These are phyloP conservation scores for Phoma sp. DNA, from an alignment of 2,329 filamentous ascomycete genomes.

Conservation along the genomic window DNA sequence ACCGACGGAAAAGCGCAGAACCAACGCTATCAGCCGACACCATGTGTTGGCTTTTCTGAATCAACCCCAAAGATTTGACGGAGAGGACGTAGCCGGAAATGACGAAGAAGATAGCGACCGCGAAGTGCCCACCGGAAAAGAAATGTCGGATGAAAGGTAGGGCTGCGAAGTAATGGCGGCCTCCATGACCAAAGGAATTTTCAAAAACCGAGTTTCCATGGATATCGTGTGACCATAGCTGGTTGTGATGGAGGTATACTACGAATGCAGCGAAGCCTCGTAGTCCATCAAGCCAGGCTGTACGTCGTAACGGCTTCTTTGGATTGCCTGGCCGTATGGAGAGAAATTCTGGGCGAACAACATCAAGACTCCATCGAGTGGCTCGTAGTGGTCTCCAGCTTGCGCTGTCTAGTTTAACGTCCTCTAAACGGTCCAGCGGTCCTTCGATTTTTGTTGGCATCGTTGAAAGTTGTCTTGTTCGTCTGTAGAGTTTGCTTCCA, in stretches of 20 bases:
- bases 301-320: constrained; percentile 34
- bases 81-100: constrained; percentile 62
- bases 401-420: constrained; percentile 30
- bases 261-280: constrained; percentile 71
- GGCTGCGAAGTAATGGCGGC: constrained; percentile 38
- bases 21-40: constrained; percentile 53
- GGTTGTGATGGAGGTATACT: constrained; percentile 66
- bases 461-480: background rate
- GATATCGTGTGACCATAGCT: constrained; percentile 53
- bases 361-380: constrained; percentile 39
- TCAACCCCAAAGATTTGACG: constrained; percentile 52
- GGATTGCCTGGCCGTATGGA: constrained; percentile 23
- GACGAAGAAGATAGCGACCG: constrained; percentile 60
- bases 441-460: constrained; percentile 42
- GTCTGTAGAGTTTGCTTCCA: background rate
- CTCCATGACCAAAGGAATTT: constrained; percentile 40
- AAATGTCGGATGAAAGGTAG: constrained; percentile 55
- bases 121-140: constrained; percentile 60
- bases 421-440: constrained; percentile 36
- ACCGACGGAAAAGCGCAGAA: constrained; percentile 59
- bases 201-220: constrained; percentile 56
- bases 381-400: constrained; percentile 37
- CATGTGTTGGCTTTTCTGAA: constrained; percentile 51
- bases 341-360: constrained; percentile 42
- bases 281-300: constrained; percentile 64